Evolutionary conservation across 2,329 filamentous ascomycete species (phyloP).

Genomic region (Penicillium hordei): DNA sequence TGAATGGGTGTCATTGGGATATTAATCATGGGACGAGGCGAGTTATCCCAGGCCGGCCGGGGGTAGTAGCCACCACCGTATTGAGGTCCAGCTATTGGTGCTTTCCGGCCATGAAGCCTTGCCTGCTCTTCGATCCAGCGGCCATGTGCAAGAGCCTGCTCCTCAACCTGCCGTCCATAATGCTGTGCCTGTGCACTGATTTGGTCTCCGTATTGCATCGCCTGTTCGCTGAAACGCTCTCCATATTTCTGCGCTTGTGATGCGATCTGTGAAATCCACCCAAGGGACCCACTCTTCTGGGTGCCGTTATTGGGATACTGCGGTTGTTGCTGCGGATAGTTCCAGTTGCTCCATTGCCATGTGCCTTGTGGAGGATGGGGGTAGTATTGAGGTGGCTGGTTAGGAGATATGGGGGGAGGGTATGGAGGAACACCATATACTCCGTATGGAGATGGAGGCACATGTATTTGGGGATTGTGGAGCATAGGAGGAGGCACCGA

Average conservation of each 20-base stretch:
- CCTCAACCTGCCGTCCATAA: slow-evolving; percentile 41
- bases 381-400: slow-evolving; percentile 26
- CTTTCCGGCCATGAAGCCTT: slow-evolving; percentile 30
- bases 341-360: slow-evolving; percentile 32
- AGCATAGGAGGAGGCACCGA: slow-evolving; percentile 15
- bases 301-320: slow-evolving; percentile 21
- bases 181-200: slow-evolving; percentile 37
- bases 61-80: neutral
- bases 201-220: slow-evolving; percentile 35
- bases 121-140: slow-evolving; percentile 42
- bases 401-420: slow-evolving; percentile 15
- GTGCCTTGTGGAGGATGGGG: slow-evolving; percentile 25
- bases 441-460: slow-evolving; percentile 14
- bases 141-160: slow-evolving; percentile 39
- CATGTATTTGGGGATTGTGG: slow-evolving; percentile 9
- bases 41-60: slow-evolving; percentile 6
- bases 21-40: neutral
- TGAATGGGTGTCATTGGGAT: neutral
- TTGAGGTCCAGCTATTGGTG: slow-evolving; percentile 5
- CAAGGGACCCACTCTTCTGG: slow-evolving; percentile 30
- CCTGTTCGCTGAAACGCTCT: slow-evolving; percentile 39
- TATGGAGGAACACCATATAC: slow-evolving; percentile 24
- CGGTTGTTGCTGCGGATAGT: slow-evolving; percentile 25
- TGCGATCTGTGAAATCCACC: slow-evolving; percentile 38
- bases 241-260: slow-evolving; percentile 43